These are phyloP conservation scores for Chlorella vulgaris DNA, from an alignment of 139 green algal species.

Conservation along the genomic window DNA sequence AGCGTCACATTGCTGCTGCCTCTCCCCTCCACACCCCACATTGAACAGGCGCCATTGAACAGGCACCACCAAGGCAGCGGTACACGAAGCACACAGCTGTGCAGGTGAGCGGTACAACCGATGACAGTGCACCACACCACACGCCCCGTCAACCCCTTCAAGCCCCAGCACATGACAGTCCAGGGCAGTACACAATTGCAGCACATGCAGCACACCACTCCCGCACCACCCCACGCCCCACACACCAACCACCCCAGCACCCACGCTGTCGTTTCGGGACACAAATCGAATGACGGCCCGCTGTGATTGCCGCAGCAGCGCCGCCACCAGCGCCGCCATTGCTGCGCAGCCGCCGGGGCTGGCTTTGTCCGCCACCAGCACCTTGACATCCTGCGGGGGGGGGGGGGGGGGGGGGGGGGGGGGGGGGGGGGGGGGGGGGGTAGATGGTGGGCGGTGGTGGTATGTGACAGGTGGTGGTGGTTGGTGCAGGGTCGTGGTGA, in stretches of 20 bases:
- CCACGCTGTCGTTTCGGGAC: neutral
- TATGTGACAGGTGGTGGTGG: no score
- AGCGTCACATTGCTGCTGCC: no score
- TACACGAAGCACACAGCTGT: no score
- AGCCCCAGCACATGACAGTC: neutral
- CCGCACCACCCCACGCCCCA: neutral
- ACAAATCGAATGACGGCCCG: slow-evolving; percentile 31
- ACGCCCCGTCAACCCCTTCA: neutral
- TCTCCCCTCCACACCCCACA: no score
- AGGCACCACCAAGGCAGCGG: no score
- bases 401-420: no score
- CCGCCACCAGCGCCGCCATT: slow-evolving; percentile 25
- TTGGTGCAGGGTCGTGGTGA: no score
- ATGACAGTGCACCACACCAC: neutral
- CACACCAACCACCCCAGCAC: neutral
- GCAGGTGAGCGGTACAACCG: no score
- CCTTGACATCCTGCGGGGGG: neutral
- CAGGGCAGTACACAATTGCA: neutral
- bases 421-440: no score
- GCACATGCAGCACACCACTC: neutral
- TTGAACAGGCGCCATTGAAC: no score
- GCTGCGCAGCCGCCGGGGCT: neutral
- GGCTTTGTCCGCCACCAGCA: slow-evolving; percentile 41
- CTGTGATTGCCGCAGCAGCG: slow-evolving; percentile 9
- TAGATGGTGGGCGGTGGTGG: no score